phyloP scores from a whole-genome alignment of 1,284 basidiomycete genomes.

The Microbotryum violaceum region DNA sequence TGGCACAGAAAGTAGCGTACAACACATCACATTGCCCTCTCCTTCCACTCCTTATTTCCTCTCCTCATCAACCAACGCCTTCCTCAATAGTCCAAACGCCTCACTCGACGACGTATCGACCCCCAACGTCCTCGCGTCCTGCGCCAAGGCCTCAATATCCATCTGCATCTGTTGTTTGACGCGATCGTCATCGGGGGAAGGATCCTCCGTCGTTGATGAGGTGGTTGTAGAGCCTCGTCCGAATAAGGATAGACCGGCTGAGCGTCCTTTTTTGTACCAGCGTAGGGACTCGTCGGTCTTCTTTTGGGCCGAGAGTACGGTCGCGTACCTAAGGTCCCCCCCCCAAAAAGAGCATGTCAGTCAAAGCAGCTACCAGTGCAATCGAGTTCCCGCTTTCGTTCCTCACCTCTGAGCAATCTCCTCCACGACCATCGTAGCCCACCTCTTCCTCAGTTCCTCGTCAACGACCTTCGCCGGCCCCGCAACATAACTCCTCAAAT shows the following conservation, averaged over 20 bases:
- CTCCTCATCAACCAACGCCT: conserved; percentile 19
- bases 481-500: conserved; percentile 65
- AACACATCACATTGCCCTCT: too few species aligned
- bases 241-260: conserved; percentile 59
- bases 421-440: conserved; percentile 62
- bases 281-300: conserved; percentile 83
- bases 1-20: too few species aligned
- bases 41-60: conserved; percentile 4
- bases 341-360: too few species aligned
- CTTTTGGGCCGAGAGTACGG: conserved; percentile 65
- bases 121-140: conserved; percentile 62
- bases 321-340: conserved; percentile 41
- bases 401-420: conserved; percentile 59
- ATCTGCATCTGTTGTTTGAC: conserved; percentile 77
- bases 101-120: conserved; percentile 54
- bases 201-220: conserved; percentile 55
- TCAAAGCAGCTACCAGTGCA: too few species aligned
- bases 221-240: conserved; percentile 39
- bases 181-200: conserved; percentile 45
- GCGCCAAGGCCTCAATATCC: conserved; percentile 72
- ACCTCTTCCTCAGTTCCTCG: conserved; percentile 52
- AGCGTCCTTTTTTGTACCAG: conserved; percentile 75
- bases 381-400: neutral
- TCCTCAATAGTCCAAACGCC: conserved; percentile 50
- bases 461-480: conserved; percentile 51